These are phyloP conservation scores for Passiflora organensis DNA, from an alignment of 345 rosid species.

Conservation along the genomic window DNA sequence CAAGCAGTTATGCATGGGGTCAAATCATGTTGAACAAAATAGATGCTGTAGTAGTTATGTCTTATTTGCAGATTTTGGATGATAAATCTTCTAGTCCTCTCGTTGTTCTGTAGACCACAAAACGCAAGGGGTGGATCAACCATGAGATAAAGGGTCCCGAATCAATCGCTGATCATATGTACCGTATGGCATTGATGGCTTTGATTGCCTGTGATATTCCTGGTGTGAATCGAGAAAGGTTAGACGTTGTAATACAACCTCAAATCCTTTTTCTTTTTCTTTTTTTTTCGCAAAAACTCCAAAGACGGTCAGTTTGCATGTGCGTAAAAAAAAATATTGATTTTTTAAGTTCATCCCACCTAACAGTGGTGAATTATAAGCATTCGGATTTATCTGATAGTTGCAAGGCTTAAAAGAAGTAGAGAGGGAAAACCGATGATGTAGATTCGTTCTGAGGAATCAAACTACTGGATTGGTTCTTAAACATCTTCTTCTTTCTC, in stretches of 20 bases:
- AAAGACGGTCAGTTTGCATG: neutral
- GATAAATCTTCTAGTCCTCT: neutral
- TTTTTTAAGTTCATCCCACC: too few relatives aligned
- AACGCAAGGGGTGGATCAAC: slow-evolving; percentile 30
- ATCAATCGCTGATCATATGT: slow-evolving; percentile 35
- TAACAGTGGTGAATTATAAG: too few relatives aligned
- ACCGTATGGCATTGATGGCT: slow-evolving; percentile 29
- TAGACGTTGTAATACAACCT: neutral
- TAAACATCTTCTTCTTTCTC: too few relatives aligned
- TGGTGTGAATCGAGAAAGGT: slow-evolving; percentile 29
- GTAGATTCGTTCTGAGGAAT: too few relatives aligned
- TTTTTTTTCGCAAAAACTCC: too few relatives aligned
- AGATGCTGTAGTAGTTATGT: neutral
- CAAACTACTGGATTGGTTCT: too few relatives aligned
- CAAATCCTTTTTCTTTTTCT: neutral
- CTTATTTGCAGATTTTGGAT: neutral
- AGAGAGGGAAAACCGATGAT: too few relatives aligned
- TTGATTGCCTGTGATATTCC: slow-evolving; percentile 22
- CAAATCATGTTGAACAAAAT: neutral
- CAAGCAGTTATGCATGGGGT: neutral
- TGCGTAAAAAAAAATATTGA: too few relatives aligned
- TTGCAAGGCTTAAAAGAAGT: too few relatives aligned
- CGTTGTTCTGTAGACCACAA: slow-evolving; percentile 16
- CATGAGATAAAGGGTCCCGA: slow-evolving; percentile 30
- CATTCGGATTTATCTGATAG: too few relatives aligned